These are phyloP conservation scores for Cryptosporidium canis DNA, from an alignment of 169 alveolate genomes.

Conservation along the genomic window DNA sequence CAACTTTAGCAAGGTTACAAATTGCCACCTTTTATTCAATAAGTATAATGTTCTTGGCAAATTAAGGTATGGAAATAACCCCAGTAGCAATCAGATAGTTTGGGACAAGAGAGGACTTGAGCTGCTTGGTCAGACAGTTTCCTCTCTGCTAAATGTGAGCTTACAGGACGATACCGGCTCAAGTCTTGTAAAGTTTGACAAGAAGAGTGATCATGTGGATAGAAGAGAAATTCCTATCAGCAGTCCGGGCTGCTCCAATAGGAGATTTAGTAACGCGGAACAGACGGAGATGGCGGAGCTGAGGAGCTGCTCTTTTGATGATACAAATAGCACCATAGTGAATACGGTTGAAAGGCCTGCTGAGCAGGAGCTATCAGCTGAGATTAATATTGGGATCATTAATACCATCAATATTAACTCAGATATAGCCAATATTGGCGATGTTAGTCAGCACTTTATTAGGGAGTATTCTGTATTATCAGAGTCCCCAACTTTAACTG, in stretches of 20 bases:
- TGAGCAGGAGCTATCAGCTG: neutral
- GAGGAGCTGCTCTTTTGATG: neutral
- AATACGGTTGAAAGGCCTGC: too few relatives aligned
- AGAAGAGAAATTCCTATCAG: neutral
- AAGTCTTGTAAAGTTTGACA: neutral
- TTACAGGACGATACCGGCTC: neutral
- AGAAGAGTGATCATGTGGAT: neutral
- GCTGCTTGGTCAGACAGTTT: neutral
- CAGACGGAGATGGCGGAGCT: conserved; percentile 7
- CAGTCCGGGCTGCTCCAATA: neutral
- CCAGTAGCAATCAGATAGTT: neutral
- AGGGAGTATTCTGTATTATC: conserved; percentile 45
- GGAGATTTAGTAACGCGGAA: neutral
- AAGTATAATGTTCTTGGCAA: conserved; percentile 31
- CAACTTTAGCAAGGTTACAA: conserved; percentile 5
- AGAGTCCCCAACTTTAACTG: conserved; percentile 17
- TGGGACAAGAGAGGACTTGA: conserved; percentile 30
- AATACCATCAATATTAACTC: conserved; percentile 57
- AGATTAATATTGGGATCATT: conserved; percentile 19
- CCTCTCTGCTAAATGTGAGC: neutral
- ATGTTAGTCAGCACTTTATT: conserved; percentile 43
- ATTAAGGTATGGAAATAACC: neutral
- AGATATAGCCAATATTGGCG: conserved; percentile 51
- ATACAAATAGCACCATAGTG: neutral
- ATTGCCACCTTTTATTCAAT: conserved; percentile 43